Base-by-base conservation (phyloP, 2,329 filamentous ascomycete species). In the Fusarium incarnatum region DNA sequence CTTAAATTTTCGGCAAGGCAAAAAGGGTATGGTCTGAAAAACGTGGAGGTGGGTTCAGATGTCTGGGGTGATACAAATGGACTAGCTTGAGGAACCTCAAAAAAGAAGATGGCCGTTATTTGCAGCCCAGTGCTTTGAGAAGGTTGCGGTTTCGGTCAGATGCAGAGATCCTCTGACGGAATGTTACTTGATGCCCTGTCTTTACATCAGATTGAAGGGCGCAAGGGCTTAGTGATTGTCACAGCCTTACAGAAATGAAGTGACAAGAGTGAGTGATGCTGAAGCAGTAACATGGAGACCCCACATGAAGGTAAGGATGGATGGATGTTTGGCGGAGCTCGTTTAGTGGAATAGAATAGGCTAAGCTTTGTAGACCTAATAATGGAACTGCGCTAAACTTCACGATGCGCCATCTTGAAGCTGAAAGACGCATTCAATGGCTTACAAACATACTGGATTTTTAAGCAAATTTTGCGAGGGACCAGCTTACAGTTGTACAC, bases 1-100 rank as follows among this genome's bases (percentile, higher is more conserved):
- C 13, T 15, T 13, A 7, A 37, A 37, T n/a, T 5, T 37, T 66
- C 72, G 72, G 72, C 72, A 68, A 70, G 56, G 32, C 68, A 63
- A 62, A 74, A 62, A 50, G 25, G 70, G 70, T n/a, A 71, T 73
- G 66, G 72, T 47, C 59, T 41, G 27, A 25, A 47, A 28, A 32
- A 50, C 54, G 48, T 45, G 54, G 59, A 53, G 49, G 49, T 52
- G 34, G 49, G 34, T 52, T 42, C 22, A 41, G 13, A 28, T 53
- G 25, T 20, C 34, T 28, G 54, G 53, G 54, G 44, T 56, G 23
- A 18, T 25, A 28, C n/a, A 48, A 37, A 49, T 15, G 20, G 30
- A 27, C 18, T 34, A 56, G 53, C 30, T 40, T 22, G 23, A 8
- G 22, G 8, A 30, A 23, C 23, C 42, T n/a, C 20, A 28, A 48